A percentile compares a stretch with the other conserved stretches of the same genome.
These are phyloP conservation scores for Aureobasidium sp. DNA, from an alignment of 2,329 filamentous ascomycete genomes.

Conservation along the genomic window DNA sequence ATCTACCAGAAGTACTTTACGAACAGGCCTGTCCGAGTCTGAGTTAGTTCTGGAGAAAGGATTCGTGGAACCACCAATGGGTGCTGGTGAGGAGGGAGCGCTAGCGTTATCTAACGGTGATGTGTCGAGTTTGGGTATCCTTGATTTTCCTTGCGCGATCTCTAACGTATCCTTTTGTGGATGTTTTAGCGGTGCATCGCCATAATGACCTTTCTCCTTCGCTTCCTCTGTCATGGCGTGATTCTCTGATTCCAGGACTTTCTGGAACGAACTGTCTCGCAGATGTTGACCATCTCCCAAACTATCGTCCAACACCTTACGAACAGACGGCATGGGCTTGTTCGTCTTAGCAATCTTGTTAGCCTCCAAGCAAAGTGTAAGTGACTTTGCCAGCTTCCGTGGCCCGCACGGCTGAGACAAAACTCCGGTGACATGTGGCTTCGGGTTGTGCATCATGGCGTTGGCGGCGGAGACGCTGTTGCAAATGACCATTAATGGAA, in stretches of 20 bases:
- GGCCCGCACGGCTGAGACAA: slow-evolving; percentile 17
- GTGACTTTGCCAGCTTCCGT: slow-evolving; percentile 19
- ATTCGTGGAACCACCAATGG: background rate
- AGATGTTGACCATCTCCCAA: background rate
- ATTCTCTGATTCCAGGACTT: background rate
- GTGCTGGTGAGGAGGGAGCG: background rate
- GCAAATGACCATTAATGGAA: slow-evolving; percentile 9
- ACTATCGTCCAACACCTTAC: background rate
- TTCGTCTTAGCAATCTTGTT: background rate
- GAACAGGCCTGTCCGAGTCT: background rate
- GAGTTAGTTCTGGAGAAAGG: background rate
- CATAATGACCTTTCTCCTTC: background rate
- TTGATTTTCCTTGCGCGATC: background rate
- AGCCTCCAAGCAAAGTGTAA: slow-evolving; percentile 15
- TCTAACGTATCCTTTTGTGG: background rate
- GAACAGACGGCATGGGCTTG: background rate
- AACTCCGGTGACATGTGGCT: background rate
- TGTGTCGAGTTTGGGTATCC: background rate
- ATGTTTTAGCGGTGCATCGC: background rate
- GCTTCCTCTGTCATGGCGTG: background rate
- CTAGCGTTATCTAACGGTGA: background rate
- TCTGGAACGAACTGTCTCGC: background rate
- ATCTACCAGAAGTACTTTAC: slow-evolving; percentile 18
- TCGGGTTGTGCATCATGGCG: slow-evolving; percentile 5
- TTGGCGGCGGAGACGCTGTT: slow-evolving; percentile 8